Percentiles rank a stretch among this genome's conserved stretches.
Evolutionary conservation across 805 yeast genomes (phyloP).

Genomic region (Schwanniomyces polymorphus): DNA sequence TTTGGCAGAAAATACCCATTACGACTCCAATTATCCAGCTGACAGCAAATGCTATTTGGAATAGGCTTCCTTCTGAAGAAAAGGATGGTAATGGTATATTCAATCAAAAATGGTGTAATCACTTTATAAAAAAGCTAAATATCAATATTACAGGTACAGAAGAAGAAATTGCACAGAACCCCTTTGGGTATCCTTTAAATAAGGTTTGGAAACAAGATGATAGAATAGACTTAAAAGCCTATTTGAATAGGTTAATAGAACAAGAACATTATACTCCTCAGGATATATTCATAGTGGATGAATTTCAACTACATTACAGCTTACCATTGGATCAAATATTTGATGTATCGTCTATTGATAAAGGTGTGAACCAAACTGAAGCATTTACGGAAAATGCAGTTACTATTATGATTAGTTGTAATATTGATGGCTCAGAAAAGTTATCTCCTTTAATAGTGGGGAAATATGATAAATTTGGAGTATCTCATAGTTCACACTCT

Average conservation of each 20-base stretch:
- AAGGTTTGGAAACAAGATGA: constrained; percentile 66
- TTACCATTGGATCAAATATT: constrained; percentile 61
- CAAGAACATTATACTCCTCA: constrained; percentile 41
- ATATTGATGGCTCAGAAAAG: constrained; percentile 63
- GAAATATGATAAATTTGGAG: constrained; percentile 48
- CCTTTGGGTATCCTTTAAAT: constrained; percentile 29
- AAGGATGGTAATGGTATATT: constrained; percentile 69
- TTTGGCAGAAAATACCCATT: constrained; percentile 66
- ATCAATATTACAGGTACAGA: constrained; percentile 49
- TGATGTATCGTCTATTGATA: constrained; percentile 43
- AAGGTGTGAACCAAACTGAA: constrained; percentile 38
- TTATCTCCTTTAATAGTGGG: constrained; percentile 62
- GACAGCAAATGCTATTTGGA: constrained; percentile 67
- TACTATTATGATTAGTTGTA: constrained; percentile 63
- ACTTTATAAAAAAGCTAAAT: constrained; percentile 48
- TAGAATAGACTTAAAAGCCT: constrained; percentile 45
- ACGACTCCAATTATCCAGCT: constrained; percentile 63
- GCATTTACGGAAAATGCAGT: constrained; percentile 41
- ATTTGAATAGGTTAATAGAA: constrained; percentile 32
- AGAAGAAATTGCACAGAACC: constrained; percentile 35
- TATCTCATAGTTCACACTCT: constrained; percentile 24
- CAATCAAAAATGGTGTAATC: constrained; percentile 60
- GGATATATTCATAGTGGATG: constrained; percentile 61
- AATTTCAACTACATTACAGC: constrained; percentile 58
- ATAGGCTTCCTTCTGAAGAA: constrained; percentile 49